Base-by-base conservation (phyloP, 441 rosid species). In the Euphorbia corollata region DNA sequence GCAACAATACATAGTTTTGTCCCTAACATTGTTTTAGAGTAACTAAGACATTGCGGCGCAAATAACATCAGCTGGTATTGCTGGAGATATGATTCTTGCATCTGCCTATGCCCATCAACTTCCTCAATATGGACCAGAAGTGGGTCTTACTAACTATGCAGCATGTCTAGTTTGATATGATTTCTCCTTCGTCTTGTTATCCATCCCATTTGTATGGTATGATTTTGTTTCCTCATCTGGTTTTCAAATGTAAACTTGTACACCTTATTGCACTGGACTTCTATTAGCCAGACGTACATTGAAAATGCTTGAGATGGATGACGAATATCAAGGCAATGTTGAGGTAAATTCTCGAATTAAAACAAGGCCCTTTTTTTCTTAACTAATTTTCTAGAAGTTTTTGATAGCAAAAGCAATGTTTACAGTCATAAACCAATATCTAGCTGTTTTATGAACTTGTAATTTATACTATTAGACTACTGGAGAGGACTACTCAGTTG, bases 221-320 rank as follows among this genome's bases (percentile, higher is more conserved):
- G 22, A 11, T 12, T 9, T 16, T 50, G 2, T 48, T 48, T 9
- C 19, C 6, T 45, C 1, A 1, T 16, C 11, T 59, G 18, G 18
- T 41, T 41, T 64, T 0, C 5, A 8, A 36, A 36, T 36, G 27
- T 1, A 36, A 41, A 56, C 13, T 18, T 38, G 65, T n/a, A 27
- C 76, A 92, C 96, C 98, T 20, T 92, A 92, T 74, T 88, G 97
- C 76, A 87, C 96, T 51, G 97, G 98, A 0, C 96, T 92, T 68
- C 87, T 92, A 6, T 78, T 92, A 89, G 97, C 97, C 11, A 92
- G 96, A 2, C 92, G 98, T 36, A 88, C 87, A 12, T 76, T 92
- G 79, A 88, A 88, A 73, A 79, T 5, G 78, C 90, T 92, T 65
- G 97, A 92, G 69, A 85, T 92, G 92, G 98, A 92, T 61, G 85